These are phyloP conservation scores for Xylaria polymorpha DNA, from an alignment of 2,329 filamentous ascomycete species.

Conservation along the genomic window DNA sequence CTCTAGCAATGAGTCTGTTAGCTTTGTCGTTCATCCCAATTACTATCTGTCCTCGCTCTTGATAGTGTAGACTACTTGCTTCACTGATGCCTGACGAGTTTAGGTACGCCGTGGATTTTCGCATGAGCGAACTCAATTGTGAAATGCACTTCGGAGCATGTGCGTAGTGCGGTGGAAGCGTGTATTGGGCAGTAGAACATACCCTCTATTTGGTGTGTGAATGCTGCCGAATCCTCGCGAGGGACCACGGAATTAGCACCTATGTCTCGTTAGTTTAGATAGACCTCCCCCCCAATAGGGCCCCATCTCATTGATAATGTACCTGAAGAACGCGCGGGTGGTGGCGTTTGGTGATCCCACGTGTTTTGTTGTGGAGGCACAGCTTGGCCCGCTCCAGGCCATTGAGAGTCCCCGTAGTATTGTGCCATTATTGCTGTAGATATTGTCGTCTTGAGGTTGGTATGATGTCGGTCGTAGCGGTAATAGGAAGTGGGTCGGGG, in stretches of 20 bases:
- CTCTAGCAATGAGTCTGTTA: slow-evolving; percentile 67
- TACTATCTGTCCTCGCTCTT: background rate
- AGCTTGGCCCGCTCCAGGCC: slow-evolving; percentile 55
- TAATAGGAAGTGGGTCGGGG: slow-evolving; percentile 10
- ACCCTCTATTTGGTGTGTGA: slow-evolving; percentile 91
- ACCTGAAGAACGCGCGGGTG: slow-evolving; percentile 73
- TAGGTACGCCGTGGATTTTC: background rate
- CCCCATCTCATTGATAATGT: slow-evolving; percentile 1
- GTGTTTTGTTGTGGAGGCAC: slow-evolving; percentile 63
- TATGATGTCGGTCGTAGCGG: slow-evolving; percentile 12
- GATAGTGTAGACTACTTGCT: background rate
- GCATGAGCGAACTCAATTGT: slow-evolving; percentile 8
- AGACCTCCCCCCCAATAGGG: background rate
- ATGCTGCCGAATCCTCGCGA: slow-evolving; percentile 80
- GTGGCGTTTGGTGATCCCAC: slow-evolving; percentile 79
- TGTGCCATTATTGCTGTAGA: slow-evolving; percentile 48
- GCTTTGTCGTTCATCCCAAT: slow-evolving; percentile 29
- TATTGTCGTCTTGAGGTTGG: slow-evolving; percentile 1
- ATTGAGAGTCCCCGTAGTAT: slow-evolving; percentile 53
- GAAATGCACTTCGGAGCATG: slow-evolving; percentile 26
- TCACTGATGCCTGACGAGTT: slow-evolving; percentile 8
- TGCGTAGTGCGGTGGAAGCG: slow-evolving; percentile 9
- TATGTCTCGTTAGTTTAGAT: slow-evolving; percentile 52
- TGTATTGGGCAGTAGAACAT: slow-evolving; percentile 57
- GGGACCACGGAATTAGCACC: slow-evolving; percentile 80